Base-by-base conservation (phyloP, 176 grass and related monocot species). In the Hsuehochloa calcarea region DNA sequence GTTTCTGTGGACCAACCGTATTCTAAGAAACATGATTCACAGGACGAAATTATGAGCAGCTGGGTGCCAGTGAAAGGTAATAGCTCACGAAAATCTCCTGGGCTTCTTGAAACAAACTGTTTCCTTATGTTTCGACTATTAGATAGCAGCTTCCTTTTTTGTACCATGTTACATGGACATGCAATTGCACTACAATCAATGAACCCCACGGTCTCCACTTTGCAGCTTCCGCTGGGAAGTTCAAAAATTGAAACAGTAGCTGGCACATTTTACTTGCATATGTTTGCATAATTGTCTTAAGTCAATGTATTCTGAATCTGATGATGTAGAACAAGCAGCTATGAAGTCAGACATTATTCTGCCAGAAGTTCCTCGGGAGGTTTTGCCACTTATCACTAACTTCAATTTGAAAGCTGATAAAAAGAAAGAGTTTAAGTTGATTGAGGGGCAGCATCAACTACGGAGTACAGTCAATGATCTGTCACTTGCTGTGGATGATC, bases 361-460 rank as follows among this genome's bases (percentile, higher is more conserved):
- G 34, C 86, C 73, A 78, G 89, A 84, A 72, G 86, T 58, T 74
- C 77, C 80, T 49, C 80, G 89, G 8, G 9, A 90, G 10, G 41
- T 87, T 85, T 81, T 92, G 46, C 91, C 89, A 72, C 78, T 90
- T 39, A 81, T 95, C 47, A 40, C 93, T 16, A 85, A 89, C 8
- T 90, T 88, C 80, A 84, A 90, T 88, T 67, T 88, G 44, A 98
- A 87, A 43, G 65, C 82, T 68, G 74, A 93, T 83, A 91, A 87
- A 87, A 93, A 86, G 72, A 93, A 92, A 85, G 90, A 92, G 71
- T 85, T 93, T 39, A 84, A 68, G 5, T 87, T 91, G 50, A 55
- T 89, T 13, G 89, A 94, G 60, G 87, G 79, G 68, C 82, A 87
- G 70, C 70, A 74, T 3, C 70, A 86, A 41, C 72, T 85, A 37